A percentile compares a stretch with the other conserved stretches of the same genome.
These are phyloP conservation scores for Lactarius tabidus DNA, from an alignment of 768 basidiomycete species.

Conservation along the genomic window DNA sequence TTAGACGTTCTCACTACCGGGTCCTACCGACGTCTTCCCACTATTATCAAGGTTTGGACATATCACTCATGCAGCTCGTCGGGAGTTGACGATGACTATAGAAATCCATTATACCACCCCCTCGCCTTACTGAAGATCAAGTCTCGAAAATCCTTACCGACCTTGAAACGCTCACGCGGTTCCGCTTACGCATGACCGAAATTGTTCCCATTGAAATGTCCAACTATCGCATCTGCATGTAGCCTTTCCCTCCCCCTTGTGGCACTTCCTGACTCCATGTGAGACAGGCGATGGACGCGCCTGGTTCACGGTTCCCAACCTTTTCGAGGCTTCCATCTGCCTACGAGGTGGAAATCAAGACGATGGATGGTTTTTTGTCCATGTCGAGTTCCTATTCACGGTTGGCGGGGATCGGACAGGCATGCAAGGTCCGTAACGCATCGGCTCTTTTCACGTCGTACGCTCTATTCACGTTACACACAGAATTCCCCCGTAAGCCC, in stretches of 20 bases:
- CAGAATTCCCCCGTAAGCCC: conserved; percentile 74
- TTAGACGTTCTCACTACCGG: conserved; percentile 85
- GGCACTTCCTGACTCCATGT: conserved; percentile 14
- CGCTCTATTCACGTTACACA: not conserved
- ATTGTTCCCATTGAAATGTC: conserved; percentile 81
- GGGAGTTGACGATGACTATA: conserved; percentile 30
- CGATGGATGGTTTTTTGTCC: conserved; percentile 85
- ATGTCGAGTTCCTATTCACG: conserved; percentile 68
- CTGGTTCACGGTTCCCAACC: conserved; percentile 64
- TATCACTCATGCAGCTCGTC: not conserved
- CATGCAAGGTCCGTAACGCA: conserved; percentile 51
- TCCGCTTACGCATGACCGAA: conserved; percentile 74
- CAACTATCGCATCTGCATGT: conserved; percentile 58
- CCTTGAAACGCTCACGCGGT: conserved; percentile 76
- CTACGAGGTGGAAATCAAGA: conserved; percentile 62
- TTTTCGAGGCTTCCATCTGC: conserved; percentile 73
- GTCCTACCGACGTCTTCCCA: conserved; percentile 79
- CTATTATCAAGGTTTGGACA: conserved; percentile 63
- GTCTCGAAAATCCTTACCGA: conserved; percentile 61
- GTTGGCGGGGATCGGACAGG: conserved; percentile 72
- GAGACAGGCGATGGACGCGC: conserved; percentile 68
- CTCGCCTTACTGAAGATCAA: conserved; percentile 62
- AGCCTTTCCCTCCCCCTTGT: conserved; percentile 25
- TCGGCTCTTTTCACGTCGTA: not conserved
- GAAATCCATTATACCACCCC: conserved; percentile 67